Percentiles rank a stretch among this genome's conserved stretches.
Conservation (phyloP, 2,329 filamentous ascomycete genomes). For the Epichloe gansuensis region DNA sequence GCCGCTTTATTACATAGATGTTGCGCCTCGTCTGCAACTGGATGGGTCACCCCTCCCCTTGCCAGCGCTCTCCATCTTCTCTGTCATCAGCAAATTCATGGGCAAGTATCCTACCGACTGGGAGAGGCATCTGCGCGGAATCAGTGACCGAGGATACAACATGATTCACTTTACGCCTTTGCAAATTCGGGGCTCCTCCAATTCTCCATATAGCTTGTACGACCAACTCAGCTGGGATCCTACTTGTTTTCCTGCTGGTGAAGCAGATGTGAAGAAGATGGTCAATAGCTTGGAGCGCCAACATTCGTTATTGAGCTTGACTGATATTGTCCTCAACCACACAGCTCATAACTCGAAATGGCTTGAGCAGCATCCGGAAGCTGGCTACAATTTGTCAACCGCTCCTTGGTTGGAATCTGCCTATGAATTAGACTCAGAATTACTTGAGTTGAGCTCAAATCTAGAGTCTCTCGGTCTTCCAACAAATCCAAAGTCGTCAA, state of each 20-base stretch:
- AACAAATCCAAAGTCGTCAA: conserved; percentile 53
- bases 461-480: conserved; percentile 63
- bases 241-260: conserved; percentile 68
- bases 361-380: conserved; percentile 88
- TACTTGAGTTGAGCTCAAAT: conserved; percentile 64
- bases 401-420: conserved; percentile 65
- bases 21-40: conserved; percentile 67
- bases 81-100: conserved; percentile 96
- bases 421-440: conserved; percentile 45
- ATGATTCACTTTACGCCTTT: conserved; percentile 98
- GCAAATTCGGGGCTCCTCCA: conserved; percentile 76
- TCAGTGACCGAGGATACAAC: conserved; percentile 88
- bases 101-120: conserved; percentile 81
- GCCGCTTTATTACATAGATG: conserved; percentile 80
- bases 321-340: conserved; percentile 96
- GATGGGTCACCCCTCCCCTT: conserved; percentile 70
- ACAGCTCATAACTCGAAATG: conserved; percentile 92
- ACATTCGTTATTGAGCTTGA: conserved; percentile 74
- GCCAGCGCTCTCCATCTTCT: conserved; percentile 82
- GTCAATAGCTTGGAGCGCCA: conserved; percentile 72
- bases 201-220: conserved; percentile 94
- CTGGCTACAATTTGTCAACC: conserved; percentile 86
- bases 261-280: conserved; percentile 66
- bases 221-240: conserved; percentile 85
- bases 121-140: conserved; percentile 78